These are phyloP conservation scores for Narthecium ossifragum DNA, from an alignment of 106 monocot species.

Conservation along the genomic window DNA sequence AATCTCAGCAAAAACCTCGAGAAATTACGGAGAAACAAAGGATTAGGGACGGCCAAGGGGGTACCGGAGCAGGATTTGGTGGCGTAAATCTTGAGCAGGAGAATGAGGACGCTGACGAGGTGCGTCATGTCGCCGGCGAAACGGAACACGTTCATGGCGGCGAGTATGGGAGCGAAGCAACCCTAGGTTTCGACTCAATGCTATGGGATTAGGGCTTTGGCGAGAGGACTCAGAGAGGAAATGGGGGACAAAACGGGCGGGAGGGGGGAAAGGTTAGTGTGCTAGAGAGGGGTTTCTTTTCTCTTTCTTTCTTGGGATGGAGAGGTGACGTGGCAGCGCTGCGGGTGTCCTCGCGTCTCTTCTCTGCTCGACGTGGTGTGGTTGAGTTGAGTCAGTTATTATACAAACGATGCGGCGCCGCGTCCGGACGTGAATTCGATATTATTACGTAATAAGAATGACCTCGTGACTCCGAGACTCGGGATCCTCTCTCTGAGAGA, in stretches of 20 bases:
- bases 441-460: not conserved
- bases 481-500: too few relatives aligned
- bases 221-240: not conserved
- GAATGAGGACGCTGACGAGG: constrained; percentile 54
- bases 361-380: too few relatives aligned
- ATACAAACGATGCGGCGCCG: not conserved
- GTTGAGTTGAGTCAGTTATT: not conserved
- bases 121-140: constrained; percentile 70
- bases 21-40: not conserved
- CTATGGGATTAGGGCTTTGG: not conserved
- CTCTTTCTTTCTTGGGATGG: not conserved
- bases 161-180: not conserved
- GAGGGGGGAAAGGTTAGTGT: too few relatives aligned
- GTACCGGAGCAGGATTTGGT: constrained; percentile 70
- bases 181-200: not conserved
- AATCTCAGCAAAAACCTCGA: not conserved
- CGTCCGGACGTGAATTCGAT: not conserved
- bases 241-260: not conserved
- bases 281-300: not conserved
- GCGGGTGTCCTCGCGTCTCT: not conserved
- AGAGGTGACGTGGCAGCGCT: constrained; percentile 3
- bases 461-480: too few relatives aligned
- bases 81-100: constrained; percentile 70
- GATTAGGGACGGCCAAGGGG: not conserved
- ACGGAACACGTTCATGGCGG: constrained; percentile 52